Percentiles rank a stretch among this genome's conserved stretches.
phyloP scores from a whole-genome alignment of 108 stramenopile genomes.

The Skeletonema tropicum region DNA sequence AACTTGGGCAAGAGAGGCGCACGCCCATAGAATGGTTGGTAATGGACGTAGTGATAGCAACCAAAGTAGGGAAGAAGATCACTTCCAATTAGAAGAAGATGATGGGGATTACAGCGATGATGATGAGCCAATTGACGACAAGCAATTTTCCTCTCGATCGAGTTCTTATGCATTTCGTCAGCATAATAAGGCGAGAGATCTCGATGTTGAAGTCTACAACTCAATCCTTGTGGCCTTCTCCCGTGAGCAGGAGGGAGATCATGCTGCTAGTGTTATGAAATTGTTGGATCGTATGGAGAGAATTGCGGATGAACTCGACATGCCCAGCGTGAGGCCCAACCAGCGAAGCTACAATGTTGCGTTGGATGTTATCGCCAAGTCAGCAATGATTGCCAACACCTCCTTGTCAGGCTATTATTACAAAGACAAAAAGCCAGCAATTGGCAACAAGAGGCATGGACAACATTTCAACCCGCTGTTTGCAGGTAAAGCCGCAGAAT shows the following conservation, averaged over 20 bases:
- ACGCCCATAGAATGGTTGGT: slow-evolving; percentile 11
- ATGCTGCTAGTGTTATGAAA: slow-evolving; percentile 41
- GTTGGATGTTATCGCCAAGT: slow-evolving; percentile 43
- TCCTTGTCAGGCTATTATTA: slow-evolving; percentile 40
- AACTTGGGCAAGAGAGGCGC: slow-evolving; percentile 39
- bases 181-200: slow-evolving; percentile 47
- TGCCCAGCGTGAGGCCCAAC: slow-evolving; percentile 54
- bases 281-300: slow-evolving; percentile 70
- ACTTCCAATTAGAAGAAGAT: slow-evolving; percentile 3
- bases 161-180: slow-evolving; percentile 24
- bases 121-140: slow-evolving; percentile 13
- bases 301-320: slow-evolving; percentile 55
- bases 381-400: slow-evolving; percentile 29
- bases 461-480: slow-evolving; percentile 30
- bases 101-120: slow-evolving; percentile 19
- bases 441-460: background rate
- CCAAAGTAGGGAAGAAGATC: slow-evolving; percentile 2
- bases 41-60: slow-evolving; percentile 2
- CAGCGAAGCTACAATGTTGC: slow-evolving; percentile 48
- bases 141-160: slow-evolving; percentile 11
- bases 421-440: slow-evolving; percentile 9
- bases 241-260: slow-evolving; percentile 35
- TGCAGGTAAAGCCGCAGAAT: slow-evolving; percentile 49
- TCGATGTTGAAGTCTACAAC: slow-evolving; percentile 56
- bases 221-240: slow-evolving; percentile 29